Base-by-base conservation (phyloP, 345 rosid species). In the Gossypium thurberi region DNA sequence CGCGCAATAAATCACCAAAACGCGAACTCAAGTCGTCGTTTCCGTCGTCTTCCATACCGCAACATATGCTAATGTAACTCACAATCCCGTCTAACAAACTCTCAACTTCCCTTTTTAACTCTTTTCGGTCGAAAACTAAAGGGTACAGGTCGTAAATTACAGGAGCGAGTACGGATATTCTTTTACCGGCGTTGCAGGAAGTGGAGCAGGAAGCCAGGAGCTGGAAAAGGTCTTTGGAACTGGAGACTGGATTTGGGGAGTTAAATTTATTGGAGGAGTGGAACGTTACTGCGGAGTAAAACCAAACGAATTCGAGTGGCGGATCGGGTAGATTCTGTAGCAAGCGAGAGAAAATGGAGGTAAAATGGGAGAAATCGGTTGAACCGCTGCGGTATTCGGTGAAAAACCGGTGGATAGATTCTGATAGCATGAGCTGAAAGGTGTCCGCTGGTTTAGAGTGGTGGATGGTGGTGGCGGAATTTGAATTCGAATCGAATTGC, bases 261-360 rank as follows among this genome's bases (percentile, higher is more conserved):
- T 77, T 57, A 2, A 56, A 67, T 43, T 81, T 84, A 0, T 79
- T 84, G 0, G 82, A 26, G 69, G 90, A 75, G 81, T 84, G 83
- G 28, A 82, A 85, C 23, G 84, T 78, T 43, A 89, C 28, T 2
- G 93, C 88, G 26, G 93, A 79, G 83, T 89, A 87, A 78, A 93
- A 89, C 97, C 93, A 93, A 37, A 86, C 67, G 73, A 86, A 65
- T 20, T 93, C 92, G 25, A 93, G 87, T 0, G 90, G 89, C 5
- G 95, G 91, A 50, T 87, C 77, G 51, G 88, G 87, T 2, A 78
- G 37, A 64, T 64, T 78, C 13, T 83, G 80, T 18, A 91, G 86
- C 26, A 87, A 25, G 25, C 93, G 90, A 72, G 84, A 85, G 81
- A 91, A 91, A 55, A 93, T 86, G 4, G 87, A 69, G 76, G 83